Evolutionary conservation across 176 grass and related monocot species (phyloP), one percentile per base, ranked within the genome.

Genomic region (Avena sativa): DNA sequence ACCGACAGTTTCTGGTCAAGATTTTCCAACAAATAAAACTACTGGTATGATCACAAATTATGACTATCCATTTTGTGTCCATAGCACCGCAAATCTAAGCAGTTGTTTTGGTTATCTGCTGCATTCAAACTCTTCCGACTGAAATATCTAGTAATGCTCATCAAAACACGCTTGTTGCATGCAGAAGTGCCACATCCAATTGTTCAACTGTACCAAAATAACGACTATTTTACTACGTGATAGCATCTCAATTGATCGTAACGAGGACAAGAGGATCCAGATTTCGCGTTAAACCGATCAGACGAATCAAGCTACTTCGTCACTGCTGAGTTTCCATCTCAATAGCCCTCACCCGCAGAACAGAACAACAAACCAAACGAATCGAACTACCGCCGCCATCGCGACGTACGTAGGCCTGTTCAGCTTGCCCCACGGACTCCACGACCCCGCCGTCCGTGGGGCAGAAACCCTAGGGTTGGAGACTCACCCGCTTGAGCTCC

Each of bases 401-500:
- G 53, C 32, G 23, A 19, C 5, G 6, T 0, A 20, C 23, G 13
- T 20, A 43, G 15, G 13, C 48, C 34, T 56, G 13, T 40, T 56
- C 32, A 3, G 60, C 58, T 51, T 26, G 15, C 12, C 12, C 19
- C 40, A 43, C 40, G 40, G 40, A 43, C 40, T 6, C 12, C 71
- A 38, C 71, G 26, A 75, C 9, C 59, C 21, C 10, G 3, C 12
- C 4, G 1, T 25, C 19, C 74, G 6, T 12, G 61, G 16, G 60
- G 82, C 15, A n/a, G 82, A 47, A 91, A 91, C 82, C 82, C 86
- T 91, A 91, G 86, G 82, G 78, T 47, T 70, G 46, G 82, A n/a
- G 15, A 70, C 88, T 78, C 88, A 96, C 96, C 92, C 97, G 84
- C 89, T 99, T 99, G 75, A 99, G 88, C 85, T 99, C 97, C 89